Conservation (phyloP, 2,329 filamentous ascomycete genomes). For the Pseudogymnoascus sp. region DNA sequence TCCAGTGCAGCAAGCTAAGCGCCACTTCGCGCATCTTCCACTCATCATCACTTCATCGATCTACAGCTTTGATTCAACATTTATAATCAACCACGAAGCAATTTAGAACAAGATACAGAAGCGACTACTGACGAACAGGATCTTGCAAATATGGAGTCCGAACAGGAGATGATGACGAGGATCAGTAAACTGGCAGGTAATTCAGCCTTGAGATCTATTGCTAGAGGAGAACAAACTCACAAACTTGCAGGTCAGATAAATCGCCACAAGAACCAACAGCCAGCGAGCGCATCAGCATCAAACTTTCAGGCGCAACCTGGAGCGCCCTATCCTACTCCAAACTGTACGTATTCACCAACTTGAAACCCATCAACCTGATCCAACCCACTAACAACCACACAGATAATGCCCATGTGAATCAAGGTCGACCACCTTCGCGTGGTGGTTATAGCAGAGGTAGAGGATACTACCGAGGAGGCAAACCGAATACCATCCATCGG, state of each 20-base stretch:
- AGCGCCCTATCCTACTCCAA: slow-evolving; percentile 10
- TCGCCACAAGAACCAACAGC: slow-evolving; percentile 61
- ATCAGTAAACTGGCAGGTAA: slow-evolving; percentile 51
- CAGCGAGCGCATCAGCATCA: slow-evolving; percentile 37
- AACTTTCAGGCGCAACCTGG: slow-evolving; percentile 11
- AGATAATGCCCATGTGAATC: slow-evolving; percentile 21
- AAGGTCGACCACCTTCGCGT: slow-evolving; percentile 23
- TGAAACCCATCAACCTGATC: background rate
- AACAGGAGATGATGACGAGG: slow-evolving; percentile 47
- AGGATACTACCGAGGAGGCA: slow-evolving; percentile 31
- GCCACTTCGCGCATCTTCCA: background rate
- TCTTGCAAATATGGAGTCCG: slow-evolving; percentile 36
- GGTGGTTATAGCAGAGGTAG: slow-evolving; percentile 21
- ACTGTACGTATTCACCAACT: background rate
- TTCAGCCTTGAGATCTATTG: slow-evolving; percentile 33
- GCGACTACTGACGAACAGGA: background rate
- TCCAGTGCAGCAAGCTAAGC: slow-evolving; percentile 2
- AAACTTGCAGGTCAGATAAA: slow-evolving; percentile 63
- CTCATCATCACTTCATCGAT: slow-evolving; percentile 1
- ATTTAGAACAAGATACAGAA: background rate
- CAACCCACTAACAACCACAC: slow-evolving; percentile 16
- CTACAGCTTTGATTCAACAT: background rate
- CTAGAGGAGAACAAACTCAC: slow-evolving; percentile 40
- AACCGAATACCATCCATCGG: slow-evolving; percentile 37
- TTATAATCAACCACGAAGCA: background rate